Conservation (phyloP, 2,329 filamentous ascomycete species). For the Paecilomyces fulvus region DNA sequence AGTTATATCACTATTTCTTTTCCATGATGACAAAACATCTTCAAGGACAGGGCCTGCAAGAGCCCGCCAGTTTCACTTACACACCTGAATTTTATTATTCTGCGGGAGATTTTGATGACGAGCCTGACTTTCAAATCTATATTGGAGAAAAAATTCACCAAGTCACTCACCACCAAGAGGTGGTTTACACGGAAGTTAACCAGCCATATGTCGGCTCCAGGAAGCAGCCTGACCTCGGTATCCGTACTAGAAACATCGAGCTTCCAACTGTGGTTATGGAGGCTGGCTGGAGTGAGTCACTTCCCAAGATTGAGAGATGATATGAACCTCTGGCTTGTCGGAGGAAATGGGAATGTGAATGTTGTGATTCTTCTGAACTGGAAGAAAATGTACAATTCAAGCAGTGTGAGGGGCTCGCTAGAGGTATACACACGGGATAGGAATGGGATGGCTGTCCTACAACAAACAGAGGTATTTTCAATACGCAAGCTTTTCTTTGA, state of each 20-base stretch:
- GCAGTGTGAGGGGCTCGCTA: neutral
- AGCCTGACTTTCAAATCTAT: too few species aligned
- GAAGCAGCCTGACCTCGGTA: constrained; percentile 9
- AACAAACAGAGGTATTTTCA: neutral
- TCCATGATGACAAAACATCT: too few species aligned
- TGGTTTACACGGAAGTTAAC: too few species aligned
- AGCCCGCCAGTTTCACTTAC: too few species aligned
- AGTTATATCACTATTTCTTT: too few species aligned
- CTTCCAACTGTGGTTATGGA: constrained; percentile 5
- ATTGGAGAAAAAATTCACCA: too few species aligned
- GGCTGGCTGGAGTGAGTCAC: constrained; percentile 3
- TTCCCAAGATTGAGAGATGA: neutral
- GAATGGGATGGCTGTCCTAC: neutral
- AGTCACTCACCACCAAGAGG: too few species aligned
- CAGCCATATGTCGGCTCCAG: constrained; percentile 6
- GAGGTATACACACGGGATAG: neutral
- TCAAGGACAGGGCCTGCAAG: too few species aligned
- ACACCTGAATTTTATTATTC: too few species aligned
- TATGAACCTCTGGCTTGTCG: constrained; percentile 4
- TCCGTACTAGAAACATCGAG: neutral
- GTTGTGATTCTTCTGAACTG: constrained; percentile 2
- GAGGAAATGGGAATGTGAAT: neutral
- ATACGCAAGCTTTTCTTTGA: neutral
- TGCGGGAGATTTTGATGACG: too few species aligned
- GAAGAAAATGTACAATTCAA: neutral